These are phyloP conservation scores for Soucietia sequanensis DNA, from an alignment of 805 yeast species.

Conservation along the genomic window DNA sequence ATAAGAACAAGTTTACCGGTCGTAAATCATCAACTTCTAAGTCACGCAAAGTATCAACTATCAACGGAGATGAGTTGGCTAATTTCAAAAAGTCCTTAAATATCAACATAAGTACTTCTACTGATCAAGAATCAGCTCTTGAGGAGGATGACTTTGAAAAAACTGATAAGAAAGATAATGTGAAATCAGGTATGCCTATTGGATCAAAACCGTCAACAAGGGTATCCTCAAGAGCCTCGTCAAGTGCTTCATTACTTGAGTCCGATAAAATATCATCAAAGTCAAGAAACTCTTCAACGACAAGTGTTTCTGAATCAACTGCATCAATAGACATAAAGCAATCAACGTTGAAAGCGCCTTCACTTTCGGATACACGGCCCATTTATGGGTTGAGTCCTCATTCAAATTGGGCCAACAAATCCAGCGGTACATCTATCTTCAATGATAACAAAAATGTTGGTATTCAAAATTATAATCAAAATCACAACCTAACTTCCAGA, in stretches of 20 bases:
- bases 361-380: slow-evolving; percentile 2
- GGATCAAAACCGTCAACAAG: not conserved
- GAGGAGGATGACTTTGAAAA: slow-evolving; percentile 16
- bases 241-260: slow-evolving; percentile 3
- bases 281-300: slow-evolving; percentile 1
- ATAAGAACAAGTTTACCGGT: slow-evolving; percentile 11
- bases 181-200: no score
- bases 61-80: slow-evolving; percentile 13
- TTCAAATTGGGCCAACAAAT: slow-evolving; percentile 25
- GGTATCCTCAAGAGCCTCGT: slow-evolving; percentile 1
- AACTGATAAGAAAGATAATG: not conserved
- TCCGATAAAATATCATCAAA: not conserved
- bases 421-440: slow-evolving; percentile 11
- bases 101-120: slow-evolving; percentile 9
- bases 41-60: slow-evolving; percentile 23
- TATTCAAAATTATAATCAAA: no score
- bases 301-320: not conserved
- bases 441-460: slow-evolving; percentile 6
- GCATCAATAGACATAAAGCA: not conserved
- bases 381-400: slow-evolving; percentile 21
- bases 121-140: slow-evolving; percentile 17
- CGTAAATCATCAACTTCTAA: slow-evolving; percentile 2
- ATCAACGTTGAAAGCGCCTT: slow-evolving; percentile 2
- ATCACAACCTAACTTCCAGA: slow-evolving; percentile 1
- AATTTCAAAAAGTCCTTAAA: slow-evolving; percentile 23